phyloP scores from a whole-genome alignment of 164 flowering plant species.

The grape (Vitis vinifera) region ASM3070453v1 NC_081821.1:1570001-1570500 shows the following conservation, averaged over 20 bases:
- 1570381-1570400: neutral
- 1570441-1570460: constrained; percentile 92
- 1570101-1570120: constrained; percentile 98
- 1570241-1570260: constrained; percentile 38
- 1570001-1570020: neutral
- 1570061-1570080: constrained; percentile 99
- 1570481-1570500: constrained; percentile 98
- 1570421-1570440: constrained; percentile 98
- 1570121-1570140: constrained; percentile 94
- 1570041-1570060: constrained; percentile 92
- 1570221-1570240: neutral
- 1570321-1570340: constrained; percentile 92
- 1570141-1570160: constrained; percentile 99
- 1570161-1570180: constrained; percentile 8
- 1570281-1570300: constrained; percentile 95
- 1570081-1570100: constrained; percentile 98
- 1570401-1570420: constrained; percentile 31
- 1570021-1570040: constrained; percentile 60
- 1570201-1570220: neutral
- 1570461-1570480: constrained; percentile 98
- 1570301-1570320: constrained; percentile 93
- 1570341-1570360: constrained; percentile 51
- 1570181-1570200: neutral
- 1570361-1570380: neutral
- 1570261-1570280: constrained; percentile 99